Base-by-base conservation (phyloP, 139 green algal species). In the Pedinophyceae sp. region DNA sequence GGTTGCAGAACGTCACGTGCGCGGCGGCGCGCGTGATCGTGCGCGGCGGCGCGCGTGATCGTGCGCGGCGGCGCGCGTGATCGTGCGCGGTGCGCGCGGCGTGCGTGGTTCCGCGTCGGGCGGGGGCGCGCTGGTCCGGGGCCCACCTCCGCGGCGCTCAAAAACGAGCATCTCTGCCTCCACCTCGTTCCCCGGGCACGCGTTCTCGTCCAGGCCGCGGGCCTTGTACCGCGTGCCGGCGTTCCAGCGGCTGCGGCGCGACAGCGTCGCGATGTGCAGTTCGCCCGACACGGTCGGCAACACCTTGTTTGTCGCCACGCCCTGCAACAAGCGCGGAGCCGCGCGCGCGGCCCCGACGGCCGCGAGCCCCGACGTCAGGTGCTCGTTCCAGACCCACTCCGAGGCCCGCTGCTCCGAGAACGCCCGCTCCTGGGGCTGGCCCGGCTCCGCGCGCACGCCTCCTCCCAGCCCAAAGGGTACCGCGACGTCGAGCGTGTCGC, bases 91-190 rank as follows among this genome's bases (percentile, higher is more conserved):
- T n/a, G n/a, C n/a, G n/a, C n/a, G n/a, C n/a, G n/a, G n/a, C n/a
- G n/a, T n/a, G n/a, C n/a, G n/a, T n/a, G n/a, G n/a, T n/a, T n/a
- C n/a, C n/a, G n/a, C n/a, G n/a, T n/a, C n/a, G n/a, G n/a, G n/a
- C n/a, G n/a, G n/a, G n/a, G n/a, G n/a, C n/a, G n/a, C n/a, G n/a
- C n/a, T n/a, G n/a, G n/a, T n/a, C n/a, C n/a, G n/a, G n/a, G n/a
- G n/a, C n/a, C n/a, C n/a, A n/a, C n/a, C n/a, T n/a, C n/a, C n/a
- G n/a, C n/a, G n/a, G n/a, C n/a, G n/a, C n/a, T n/a, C n/a, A n/a
- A n/a, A n/a, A n/a, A 86, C 61, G 18, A 96, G 57, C 63, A 94
- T 85, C 63, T 99, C 90, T 30, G 79, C 88, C 73, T 99, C 91
- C 17, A 96, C 85, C 73, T 99, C 91, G 62, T 99, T 99, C 45